Conservation (phyloP, 2,329 filamentous ascomycete species). For the Aspergillus brunneoviolaceus region DNA sequence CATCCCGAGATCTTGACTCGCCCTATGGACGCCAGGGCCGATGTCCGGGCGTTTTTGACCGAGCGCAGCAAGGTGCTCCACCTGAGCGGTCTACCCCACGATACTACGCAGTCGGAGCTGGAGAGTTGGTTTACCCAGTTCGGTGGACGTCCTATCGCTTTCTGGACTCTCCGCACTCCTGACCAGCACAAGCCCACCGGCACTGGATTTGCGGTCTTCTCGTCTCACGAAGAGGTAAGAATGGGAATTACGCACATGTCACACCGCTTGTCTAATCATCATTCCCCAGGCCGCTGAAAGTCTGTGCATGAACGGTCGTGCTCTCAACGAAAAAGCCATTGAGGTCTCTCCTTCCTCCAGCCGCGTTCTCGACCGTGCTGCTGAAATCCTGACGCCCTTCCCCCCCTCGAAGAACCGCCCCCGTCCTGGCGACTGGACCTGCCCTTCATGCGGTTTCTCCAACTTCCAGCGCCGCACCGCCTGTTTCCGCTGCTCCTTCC, state of each 20-base stretch:
- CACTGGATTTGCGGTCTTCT: slow-evolving; percentile 97
- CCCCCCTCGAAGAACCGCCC: slow-evolving; percentile 98
- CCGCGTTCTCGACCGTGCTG: slow-evolving; percentile 89
- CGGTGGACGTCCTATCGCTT: slow-evolving; percentile 93
- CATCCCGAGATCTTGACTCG: slow-evolving; percentile 92
- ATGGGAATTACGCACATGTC: slow-evolving; percentile 6
- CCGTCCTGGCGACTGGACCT: slow-evolving; percentile 97
- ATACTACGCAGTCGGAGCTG: slow-evolving; percentile 96
- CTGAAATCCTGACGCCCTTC: slow-evolving; percentile 95
- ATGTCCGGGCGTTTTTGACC: slow-evolving; percentile 91
- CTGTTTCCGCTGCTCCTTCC: slow-evolving; percentile 98
- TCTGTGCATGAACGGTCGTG: slow-evolving; percentile 98
- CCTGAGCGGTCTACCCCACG: slow-evolving; percentile 94
- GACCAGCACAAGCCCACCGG: slow-evolving; percentile 99
- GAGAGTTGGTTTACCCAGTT: slow-evolving; percentile 99
- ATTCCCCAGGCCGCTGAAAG: slow-evolving; percentile 75
- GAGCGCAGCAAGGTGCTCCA: slow-evolving; percentile 98
- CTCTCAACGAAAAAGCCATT: slow-evolving; percentile 97
- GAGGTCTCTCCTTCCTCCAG: slow-evolving; percentile 98
- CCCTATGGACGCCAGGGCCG: slow-evolving; percentile 93
- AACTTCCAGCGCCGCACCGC: slow-evolving; percentile 99
- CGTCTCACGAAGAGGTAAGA: slow-evolving; percentile 95
- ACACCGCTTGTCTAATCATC: slow-evolving; percentile 9
- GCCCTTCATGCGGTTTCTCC: slow-evolving; percentile 96
- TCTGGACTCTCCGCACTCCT: slow-evolving; percentile 96